Evolutionary conservation across 257 asterid species (phyloP).

Genomic region (Solanum pennellii): DNA sequence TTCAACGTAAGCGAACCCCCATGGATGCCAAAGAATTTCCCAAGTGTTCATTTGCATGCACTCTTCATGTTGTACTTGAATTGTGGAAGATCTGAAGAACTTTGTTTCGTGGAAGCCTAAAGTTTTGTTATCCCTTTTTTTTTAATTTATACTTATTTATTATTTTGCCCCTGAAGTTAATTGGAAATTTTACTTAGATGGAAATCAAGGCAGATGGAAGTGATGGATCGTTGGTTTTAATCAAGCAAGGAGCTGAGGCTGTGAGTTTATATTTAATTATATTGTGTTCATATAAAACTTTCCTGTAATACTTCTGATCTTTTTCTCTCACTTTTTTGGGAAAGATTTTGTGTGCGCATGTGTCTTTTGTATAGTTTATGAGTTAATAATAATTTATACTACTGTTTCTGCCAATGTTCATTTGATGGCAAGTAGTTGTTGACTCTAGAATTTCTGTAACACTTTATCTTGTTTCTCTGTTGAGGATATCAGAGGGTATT

Average conservation of each 20-base stretch:
- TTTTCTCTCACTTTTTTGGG: not conserved
- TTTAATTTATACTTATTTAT: not conserved
- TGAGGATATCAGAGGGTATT: slow-evolving; percentile 52
- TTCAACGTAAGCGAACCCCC: not conserved
- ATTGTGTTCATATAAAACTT: not conserved
- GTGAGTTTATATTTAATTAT: slow-evolving; percentile 33
- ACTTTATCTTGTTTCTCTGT: not conserved
- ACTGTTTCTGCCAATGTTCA: not conserved
- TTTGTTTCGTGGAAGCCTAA: not conserved
- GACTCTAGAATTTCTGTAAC: not conserved
- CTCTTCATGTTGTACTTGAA: not conserved
- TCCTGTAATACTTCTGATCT: not conserved
- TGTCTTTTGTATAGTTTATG: not conserved
- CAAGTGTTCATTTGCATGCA: not conserved
- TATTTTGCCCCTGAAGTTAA: not conserved
- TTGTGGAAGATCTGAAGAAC: not conserved
- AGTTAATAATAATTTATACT: not conserved
- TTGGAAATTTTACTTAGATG: slow-evolving; percentile 7
- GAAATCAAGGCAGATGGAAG: slow-evolving; percentile 30
- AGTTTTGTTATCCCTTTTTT: not conserved
- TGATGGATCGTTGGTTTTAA: slow-evolving; percentile 43
- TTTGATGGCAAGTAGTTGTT: not conserved
- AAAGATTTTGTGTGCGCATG: not conserved
- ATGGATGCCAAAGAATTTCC: not conserved
- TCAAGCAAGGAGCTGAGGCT: slow-evolving; percentile 92